Percentiles rank a stretch among this genome's conserved stretches.
Evolutionary conservation across 225 moss, liverwort and hornwort genomes (phyloP).

Genomic region (Antitrichia curtipendula): DNA sequence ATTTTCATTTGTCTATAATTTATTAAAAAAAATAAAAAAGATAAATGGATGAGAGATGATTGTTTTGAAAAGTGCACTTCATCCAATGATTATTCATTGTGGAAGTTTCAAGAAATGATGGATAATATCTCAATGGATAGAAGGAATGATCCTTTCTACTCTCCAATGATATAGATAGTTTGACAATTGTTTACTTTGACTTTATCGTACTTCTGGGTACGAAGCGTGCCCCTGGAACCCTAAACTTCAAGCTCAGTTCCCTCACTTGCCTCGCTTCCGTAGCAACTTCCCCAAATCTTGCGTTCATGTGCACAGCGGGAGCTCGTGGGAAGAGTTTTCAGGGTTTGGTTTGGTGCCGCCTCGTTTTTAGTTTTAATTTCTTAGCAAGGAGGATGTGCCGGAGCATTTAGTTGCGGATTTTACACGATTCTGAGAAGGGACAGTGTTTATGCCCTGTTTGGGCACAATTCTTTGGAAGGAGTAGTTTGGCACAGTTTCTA

Average conservation of each 20-base stretch:
- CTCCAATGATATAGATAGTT: no score
- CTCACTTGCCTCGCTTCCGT: neutral
- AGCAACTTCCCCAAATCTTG: neutral
- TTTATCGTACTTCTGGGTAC: neutral
- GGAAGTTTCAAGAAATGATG: neutral
- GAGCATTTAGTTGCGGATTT: neutral
- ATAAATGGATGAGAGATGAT: no score
- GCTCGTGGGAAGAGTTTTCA: neutral
- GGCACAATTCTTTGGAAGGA: neutral
- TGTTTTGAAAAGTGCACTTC: neutral
- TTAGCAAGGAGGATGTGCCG: neutral
- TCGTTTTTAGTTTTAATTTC: neutral
- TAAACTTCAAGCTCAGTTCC: neutral
- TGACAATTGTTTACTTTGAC: neutral
- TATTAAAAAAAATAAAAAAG: neutral
- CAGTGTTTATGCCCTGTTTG: no score
- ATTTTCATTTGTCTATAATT: neutral
- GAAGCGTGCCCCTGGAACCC: neutral
- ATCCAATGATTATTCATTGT: neutral
- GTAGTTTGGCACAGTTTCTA: neutral
- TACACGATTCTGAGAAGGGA: neutral
- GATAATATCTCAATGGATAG: neutral
- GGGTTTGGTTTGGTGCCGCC: neutral
- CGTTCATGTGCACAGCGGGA: neutral
- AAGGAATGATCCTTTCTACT: neutral